Evolutionary conservation across 2,329 filamentous ascomycete genomes (phyloP), one percentile per base, ranked within the genome.

Genomic region (Monosporascus sp.): DNA sequence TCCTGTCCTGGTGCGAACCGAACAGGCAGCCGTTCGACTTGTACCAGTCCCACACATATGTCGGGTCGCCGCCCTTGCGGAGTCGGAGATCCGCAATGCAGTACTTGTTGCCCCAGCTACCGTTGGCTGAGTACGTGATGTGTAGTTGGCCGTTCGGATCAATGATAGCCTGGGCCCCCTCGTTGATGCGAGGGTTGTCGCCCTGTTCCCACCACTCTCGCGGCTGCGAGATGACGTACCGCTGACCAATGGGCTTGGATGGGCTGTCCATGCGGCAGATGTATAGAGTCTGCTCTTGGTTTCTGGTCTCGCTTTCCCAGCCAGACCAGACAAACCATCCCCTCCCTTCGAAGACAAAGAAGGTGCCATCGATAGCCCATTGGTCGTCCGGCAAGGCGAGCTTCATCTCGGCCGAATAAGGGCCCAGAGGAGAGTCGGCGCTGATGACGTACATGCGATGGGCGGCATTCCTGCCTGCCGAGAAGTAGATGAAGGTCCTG

Each of bases 1-100:
- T 64, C 24, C 51, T 49, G 35, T 53, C 52, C 50, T 61, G 60
- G 27, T 59, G 44, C 3, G 61, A 63, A 17, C 62, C 62, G 45
- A 64, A 62, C 0, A 64, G 56, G 41, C 62, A 64, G 31, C 62
- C 62, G 36, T 63, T 63, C 3, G 61, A 63, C 59, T 64, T 64
- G 48, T 62, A 62, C 61, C 61, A 64, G 48, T 64, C 61, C 62
- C 61, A 63, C 1, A 62, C 59, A 47, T 63, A 57, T 0, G 61
- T 60, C 9, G 62, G 62, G 50, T 64, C 54, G 14, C 62, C 62
- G 15, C 60, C 60, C 49, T 59, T 61, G 17, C 55, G 55, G 1
- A 64, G 57, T 0, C 62, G 61, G 3, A 64, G 55, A 54, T 64
- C 62, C 0, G 58, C 62, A 2, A 64, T 54, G 50, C 62, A 64